Evolutionary conservation across 1,284 basidiomycete species (phyloP), one percentile per base, ranked within the genome.

Genomic region (Pseudomicrostroma phylloplanum): DNA sequence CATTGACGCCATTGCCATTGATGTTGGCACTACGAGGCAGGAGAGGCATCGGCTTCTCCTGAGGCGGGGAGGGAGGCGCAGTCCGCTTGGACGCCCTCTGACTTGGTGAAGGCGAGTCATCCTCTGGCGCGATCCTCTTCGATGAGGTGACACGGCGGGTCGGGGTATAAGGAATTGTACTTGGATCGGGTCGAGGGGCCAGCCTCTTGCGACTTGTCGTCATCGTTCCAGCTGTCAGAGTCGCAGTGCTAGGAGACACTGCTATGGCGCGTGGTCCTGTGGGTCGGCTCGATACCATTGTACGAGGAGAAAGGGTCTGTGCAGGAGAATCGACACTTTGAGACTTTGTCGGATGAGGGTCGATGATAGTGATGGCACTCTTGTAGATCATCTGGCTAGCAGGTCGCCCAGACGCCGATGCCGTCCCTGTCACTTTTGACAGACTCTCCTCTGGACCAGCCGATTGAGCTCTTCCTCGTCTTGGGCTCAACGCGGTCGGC

Each of bases 101-200:
- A 17, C 17, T 48, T 17, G 43, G 43, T 12, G 43, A 48, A 48
- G 43, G 17, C 15, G 43, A 21, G 17, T 48, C 43, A 7, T 25
- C 51, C 51, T 54, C 51, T 17, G 51, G 51, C 26, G 51, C 51
- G 15, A 25, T 13, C 17, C 51, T 19, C 51, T 54, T 54, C 51
- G 51, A 54, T 2, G 51, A 54, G 19, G 51, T 19, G 6, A 54
- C 51, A 6, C 51, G n/a, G 13, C 51, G n/a, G 7, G 51, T 54
- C 15, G 51, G 51, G 8, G 51, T 54, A 26, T 54, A 54, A 19
- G 51, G 51, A 25, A 54, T 48, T 9, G 30, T 36, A 36, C 30
- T 36, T 36, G 30, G 30, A 36, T 36, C 30, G 9, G 30, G 30
- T 4, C 30, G 30, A 36, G 30, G 30, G 9, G 30, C 30, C 30